A percentile compares a stretch with the other conserved stretches of the same genome.
Evolutionary conservation across 1,284 basidiomycete genomes (phyloP).

Genomic region (Acaromyces ingoldii): DNA sequence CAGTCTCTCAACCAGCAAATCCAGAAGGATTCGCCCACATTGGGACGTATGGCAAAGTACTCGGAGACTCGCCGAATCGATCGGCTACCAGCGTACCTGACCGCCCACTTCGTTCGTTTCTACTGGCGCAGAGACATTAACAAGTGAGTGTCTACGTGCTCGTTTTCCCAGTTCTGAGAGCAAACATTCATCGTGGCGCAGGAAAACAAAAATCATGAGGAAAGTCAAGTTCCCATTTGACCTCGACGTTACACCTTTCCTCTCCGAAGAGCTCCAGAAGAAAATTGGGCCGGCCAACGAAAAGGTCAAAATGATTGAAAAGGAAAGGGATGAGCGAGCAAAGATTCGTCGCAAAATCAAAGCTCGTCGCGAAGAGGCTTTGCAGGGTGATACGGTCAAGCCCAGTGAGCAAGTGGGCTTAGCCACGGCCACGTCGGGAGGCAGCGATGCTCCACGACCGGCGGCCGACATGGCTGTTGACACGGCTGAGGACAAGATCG

Average conservation of each 20-base stretch:
- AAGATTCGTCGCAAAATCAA: conserved; percentile 75
- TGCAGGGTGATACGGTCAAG: conserved; percentile 19
- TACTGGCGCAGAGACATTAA: conserved; percentile 86
- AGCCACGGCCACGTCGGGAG: conserved; percentile 22
- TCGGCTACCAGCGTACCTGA: conserved; percentile 73
- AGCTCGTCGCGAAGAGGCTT: conserved; percentile 51
- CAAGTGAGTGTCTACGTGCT: conserved; percentile 53
- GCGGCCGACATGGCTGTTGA: conserved; percentile 41
- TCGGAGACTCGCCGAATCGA: conserved; percentile 76
- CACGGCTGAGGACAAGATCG: neutral
- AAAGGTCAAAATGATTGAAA: conserved; percentile 71
- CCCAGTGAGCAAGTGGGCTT: conserved; percentile 1
- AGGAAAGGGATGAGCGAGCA: conserved; percentile 74
- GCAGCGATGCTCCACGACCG: conserved; percentile 58
- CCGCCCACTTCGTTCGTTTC: conserved; percentile 90
- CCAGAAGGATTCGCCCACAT: conserved; percentile 74
- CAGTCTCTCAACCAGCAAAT: conserved; percentile 78
- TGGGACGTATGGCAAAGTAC: conserved; percentile 78
- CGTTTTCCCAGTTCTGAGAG: neutral
- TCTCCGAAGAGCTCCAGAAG: conserved; percentile 70
- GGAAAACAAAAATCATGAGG: conserved; percentile 60
- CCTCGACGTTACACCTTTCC: conserved; percentile 78
- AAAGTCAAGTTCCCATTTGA: conserved; percentile 87
- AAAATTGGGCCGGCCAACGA: conserved; percentile 68
- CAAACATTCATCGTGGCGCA: neutral